Conservation (phyloP, 2,329 filamentous ascomycete genomes). For the Arthrobotrys megalospora region DNA sequence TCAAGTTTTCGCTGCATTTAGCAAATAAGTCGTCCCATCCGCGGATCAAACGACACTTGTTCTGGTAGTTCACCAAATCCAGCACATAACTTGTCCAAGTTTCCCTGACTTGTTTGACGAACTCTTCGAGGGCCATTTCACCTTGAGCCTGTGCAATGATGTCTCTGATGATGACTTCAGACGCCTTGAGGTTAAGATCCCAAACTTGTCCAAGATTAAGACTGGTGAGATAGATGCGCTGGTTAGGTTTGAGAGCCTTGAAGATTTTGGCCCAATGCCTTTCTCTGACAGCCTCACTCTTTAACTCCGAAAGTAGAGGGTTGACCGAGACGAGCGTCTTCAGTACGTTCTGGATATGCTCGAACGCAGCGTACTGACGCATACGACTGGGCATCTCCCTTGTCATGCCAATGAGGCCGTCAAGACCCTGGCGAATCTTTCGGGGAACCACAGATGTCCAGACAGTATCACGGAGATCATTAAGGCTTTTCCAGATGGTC, state of each 20-base stretch:
- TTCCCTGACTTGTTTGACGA: slow-evolving; percentile 91
- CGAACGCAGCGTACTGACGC: slow-evolving; percentile 99
- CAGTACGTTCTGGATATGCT: slow-evolving; percentile 93
- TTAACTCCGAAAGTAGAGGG: slow-evolving; percentile 86
- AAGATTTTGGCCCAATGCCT: slow-evolving; percentile 98
- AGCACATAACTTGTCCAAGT: slow-evolving; percentile 96
- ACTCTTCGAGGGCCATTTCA: slow-evolving; percentile 98
- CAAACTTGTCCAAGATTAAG: slow-evolving; percentile 99
- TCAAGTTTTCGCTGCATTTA: slow-evolving; percentile 97
- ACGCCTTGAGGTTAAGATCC: slow-evolving; percentile 92
- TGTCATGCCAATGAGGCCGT: slow-evolving; percentile 95
- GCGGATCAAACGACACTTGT: slow-evolving; percentile 95
- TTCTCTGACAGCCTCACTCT: slow-evolving; percentile 95
- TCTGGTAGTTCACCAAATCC: slow-evolving; percentile 96
- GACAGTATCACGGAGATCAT: slow-evolving; percentile 89
- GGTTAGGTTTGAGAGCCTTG: slow-evolving; percentile 92
- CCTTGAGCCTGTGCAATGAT: slow-evolving; percentile 97
- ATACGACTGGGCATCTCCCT: slow-evolving; percentile 99
- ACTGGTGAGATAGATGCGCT: slow-evolving; percentile 92
- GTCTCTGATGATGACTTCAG: slow-evolving; percentile 88
- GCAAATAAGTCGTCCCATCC: slow-evolving; percentile 99
- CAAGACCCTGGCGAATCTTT: slow-evolving; percentile 89
- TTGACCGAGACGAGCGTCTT: slow-evolving; percentile 93
- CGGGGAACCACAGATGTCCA: slow-evolving; percentile 97
- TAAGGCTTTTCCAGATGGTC: slow-evolving; percentile 95